Conservation (phyloP, 164 flowering plant genomes). For the Vitis rupestris region DNA sequence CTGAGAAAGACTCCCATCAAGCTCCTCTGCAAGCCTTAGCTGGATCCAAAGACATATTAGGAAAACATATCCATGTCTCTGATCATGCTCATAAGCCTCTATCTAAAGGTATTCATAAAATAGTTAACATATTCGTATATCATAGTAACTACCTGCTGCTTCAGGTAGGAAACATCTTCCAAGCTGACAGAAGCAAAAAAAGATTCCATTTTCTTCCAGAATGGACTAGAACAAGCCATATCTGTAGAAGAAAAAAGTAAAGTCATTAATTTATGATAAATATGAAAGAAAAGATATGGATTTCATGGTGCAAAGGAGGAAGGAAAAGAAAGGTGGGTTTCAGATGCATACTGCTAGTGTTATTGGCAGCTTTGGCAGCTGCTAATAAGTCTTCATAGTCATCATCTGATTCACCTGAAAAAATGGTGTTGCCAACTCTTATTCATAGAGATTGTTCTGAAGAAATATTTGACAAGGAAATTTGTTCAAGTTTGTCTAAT, state of each 20-base stretch:
- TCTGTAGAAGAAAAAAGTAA: constrained; percentile 19
- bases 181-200: constrained; percentile 29
- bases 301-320: neutral
- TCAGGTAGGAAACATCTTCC: constrained; percentile 30
- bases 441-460: neutral
- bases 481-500: neutral
- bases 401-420: constrained; percentile 62
- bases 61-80: constrained; percentile 4
- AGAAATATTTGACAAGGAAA: neutral
- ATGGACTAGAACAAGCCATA: constrained; percentile 29
- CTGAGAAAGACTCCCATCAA: constrained; percentile 25
- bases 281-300: too few relatives aligned
- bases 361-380: constrained; percentile 55
- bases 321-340: neutral
- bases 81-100: neutral
- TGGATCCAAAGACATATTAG: constrained; percentile 11
- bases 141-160: constrained; percentile 32
- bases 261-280: too few relatives aligned
- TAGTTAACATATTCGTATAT: neutral
- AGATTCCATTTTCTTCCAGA: constrained; percentile 45
- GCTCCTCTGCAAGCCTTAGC: constrained; percentile 29
- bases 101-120: neutral
- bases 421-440: neutral
- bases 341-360: constrained; percentile 45
- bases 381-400: constrained; percentile 60